phyloP scores from a whole-genome alignment of 2,329 filamentous ascomycete genomes.

The Diaporthe citri region DNA sequence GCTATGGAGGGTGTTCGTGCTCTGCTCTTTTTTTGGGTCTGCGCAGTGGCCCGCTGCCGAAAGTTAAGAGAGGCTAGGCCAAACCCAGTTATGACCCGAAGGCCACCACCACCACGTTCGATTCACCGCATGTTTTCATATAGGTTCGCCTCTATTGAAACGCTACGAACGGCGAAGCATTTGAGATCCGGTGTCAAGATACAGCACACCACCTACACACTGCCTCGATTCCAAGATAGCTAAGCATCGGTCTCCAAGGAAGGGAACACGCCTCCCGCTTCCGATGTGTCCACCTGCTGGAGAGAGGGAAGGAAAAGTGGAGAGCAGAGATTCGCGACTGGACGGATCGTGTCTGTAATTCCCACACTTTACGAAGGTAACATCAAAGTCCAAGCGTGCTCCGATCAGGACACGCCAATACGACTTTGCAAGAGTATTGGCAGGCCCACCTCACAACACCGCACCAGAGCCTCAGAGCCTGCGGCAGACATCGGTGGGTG shows the following conservation, averaged over 20 bases:
- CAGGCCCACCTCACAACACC: not conserved
- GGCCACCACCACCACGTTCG: not conserved
- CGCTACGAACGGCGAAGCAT: constrained; percentile 13
- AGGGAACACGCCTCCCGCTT: not conserved
- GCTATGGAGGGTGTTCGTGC: not conserved
- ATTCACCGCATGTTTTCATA: constrained; percentile 13
- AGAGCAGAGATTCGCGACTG: constrained; percentile 22
- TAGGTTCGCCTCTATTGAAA: constrained; percentile 23
- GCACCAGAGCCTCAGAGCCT: constrained; percentile 8
- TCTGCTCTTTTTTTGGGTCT: not conserved
- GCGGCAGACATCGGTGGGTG: not conserved
- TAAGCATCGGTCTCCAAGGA: constrained; percentile 2
- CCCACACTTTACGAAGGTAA: constrained; percentile 12
- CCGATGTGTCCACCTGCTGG: not conserved
- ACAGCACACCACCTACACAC: not conserved
- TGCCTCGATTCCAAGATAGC: constrained; percentile 11
- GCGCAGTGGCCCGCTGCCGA: constrained; percentile 2
- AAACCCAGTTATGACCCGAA: constrained; percentile 8
- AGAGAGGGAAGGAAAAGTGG: not conserved
- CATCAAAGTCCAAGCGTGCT: constrained; percentile 3
- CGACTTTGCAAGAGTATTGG: constrained; percentile 19
- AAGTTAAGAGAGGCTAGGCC: constrained; percentile 17
- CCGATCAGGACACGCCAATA: not conserved
- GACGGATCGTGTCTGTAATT: constrained; percentile 7
- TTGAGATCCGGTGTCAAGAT: constrained; percentile 12